Base-by-base conservation (phyloP, 2,329 filamentous ascomycete genomes). In the Beauveria sp. region DNA sequence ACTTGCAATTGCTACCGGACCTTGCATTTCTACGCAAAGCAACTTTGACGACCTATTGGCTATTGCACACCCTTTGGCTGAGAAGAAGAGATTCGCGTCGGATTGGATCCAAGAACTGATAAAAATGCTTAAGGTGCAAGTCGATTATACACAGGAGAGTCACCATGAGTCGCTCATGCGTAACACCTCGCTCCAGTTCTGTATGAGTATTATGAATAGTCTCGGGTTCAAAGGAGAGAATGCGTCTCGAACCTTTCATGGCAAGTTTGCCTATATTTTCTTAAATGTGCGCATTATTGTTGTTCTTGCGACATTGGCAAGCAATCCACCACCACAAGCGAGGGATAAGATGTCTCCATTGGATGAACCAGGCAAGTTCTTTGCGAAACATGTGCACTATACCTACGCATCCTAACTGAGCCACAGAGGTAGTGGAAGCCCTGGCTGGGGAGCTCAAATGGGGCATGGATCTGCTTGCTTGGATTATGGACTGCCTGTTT, bases 91-190 rank as follows among this genome's bases (percentile, higher is more conserved):
- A 56, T 85, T 89, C 65, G 77, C 85, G 58, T 78, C 80, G 47
- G 79, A 86, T 62, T 86, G 87, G 78, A 77, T 90, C 58, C 80
- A 78, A 46, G 86, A 90, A 65, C 77, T 92, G 14, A 86, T 90
- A 58, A 81, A 84, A 46, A 84, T 89, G 62, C 77, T 93, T 57
- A 88, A 87, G 64, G 80, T 90, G 34, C 85, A 87, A 55, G 84
- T 93, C 53, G 93, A 98, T 74, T 96, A 93, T 70, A 89, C 91
- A 0, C 83, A 90, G 54, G 90, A 96, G 63, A 78, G 84, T 1
- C 82, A 85, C 50, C 84, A 89, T 66, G 87, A 93, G 70, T 81
- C 86, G 62, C 77, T 96, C 40, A 83, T 95, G 65, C 81, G 87
- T 63, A 93, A 95, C 68, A 78, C 81, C 3, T 80, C 86, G 42